These are phyloP conservation scores for Hyaloscypha finlandica DNA, from an alignment of 495 filamentous ascomycete species.

Conservation along the genomic window DNA sequence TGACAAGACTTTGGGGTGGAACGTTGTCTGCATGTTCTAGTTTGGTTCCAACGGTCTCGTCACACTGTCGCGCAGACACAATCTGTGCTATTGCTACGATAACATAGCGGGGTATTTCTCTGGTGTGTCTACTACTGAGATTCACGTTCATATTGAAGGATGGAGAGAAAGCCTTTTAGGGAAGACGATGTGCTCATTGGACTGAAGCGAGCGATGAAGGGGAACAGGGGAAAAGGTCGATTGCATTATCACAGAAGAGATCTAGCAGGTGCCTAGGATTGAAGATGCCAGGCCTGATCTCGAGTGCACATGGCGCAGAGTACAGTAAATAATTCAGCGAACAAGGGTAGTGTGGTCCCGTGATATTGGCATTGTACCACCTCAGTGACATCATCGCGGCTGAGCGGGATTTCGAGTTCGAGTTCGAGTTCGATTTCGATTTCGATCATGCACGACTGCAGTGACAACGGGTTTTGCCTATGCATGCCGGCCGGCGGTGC, in stretches of 20 bases:
- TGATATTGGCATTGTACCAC: neutral
- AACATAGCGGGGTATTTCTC: conserved; percentile 5
- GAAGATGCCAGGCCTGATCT: conserved; percentile 16
- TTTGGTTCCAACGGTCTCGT: conserved; percentile 11
- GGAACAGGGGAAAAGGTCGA: neutral
- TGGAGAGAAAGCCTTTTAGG: neutral
- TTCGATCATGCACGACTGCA: neutral
- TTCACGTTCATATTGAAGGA: conserved; percentile 14
- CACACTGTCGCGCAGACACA: conserved; percentile 17
- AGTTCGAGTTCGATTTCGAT: no score
- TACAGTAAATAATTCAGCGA: conserved; percentile 15
- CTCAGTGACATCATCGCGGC: neutral
- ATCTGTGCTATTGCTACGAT: conserved; percentile 17
- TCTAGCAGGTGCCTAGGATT: conserved; percentile 1
- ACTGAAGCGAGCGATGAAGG: neutral
- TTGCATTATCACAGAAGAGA: neutral
- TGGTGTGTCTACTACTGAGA: conserved; percentile 12
- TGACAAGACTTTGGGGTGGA: conserved; percentile 25
- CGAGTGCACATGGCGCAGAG: conserved; percentile 15
- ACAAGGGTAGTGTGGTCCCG: neutral
- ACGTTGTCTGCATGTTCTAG: conserved; percentile 6
- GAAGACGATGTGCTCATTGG: neutral
- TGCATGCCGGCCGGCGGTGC: neutral
- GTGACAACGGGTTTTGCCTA: neutral
- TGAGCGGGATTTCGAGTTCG: neutral